These are phyloP conservation scores for Stygiomarasmius scandens DNA, from an alignment of 1,284 basidiomycete species.

Conservation along the genomic window DNA sequence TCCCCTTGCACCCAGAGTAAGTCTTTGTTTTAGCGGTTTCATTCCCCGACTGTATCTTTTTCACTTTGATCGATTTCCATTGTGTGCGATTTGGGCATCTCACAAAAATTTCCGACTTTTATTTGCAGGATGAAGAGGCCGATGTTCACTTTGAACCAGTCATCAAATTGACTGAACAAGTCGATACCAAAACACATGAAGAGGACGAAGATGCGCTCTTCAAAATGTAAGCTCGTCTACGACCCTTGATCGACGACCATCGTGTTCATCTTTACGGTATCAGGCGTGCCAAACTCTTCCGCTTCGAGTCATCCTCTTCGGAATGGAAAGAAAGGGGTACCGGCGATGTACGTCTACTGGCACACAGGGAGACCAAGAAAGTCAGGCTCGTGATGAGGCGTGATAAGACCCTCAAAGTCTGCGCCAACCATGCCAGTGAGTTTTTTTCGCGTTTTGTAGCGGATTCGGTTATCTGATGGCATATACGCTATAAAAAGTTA, in stretches of 20 bases:
- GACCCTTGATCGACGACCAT: constrained; percentile 29
- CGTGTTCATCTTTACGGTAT: constrained; percentile 9
- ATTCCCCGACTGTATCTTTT: constrained; percentile 10
- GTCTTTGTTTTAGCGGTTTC: constrained; percentile 26
- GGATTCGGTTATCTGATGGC: constrained; percentile 2
- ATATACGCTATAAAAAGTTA: constrained; percentile 56
- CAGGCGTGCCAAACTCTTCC: constrained; percentile 98
- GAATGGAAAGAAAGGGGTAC: constrained; percentile 99
- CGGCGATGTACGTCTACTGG: constrained; percentile 87
- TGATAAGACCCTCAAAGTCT: constrained; percentile 99
- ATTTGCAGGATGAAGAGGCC: constrained; percentile 75
- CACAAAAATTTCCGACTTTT: constrained; percentile 19
- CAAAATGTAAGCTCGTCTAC: constrained; percentile 82
- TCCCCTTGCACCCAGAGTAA: constrained; percentile 70
- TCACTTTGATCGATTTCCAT: neutral
- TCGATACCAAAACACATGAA: constrained; percentile 94
- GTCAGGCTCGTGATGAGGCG: constrained; percentile 98
- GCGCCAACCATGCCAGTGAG: constrained; percentile 96
- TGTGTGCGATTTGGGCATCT: constrained; percentile 4
- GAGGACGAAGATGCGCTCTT: constrained; percentile 94
- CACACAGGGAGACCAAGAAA: constrained; percentile 90
- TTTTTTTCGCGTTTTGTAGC: constrained; percentile 24
- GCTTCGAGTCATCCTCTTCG: constrained; percentile 79
- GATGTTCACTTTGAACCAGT: constrained; percentile 97
- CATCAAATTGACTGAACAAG: constrained; percentile 94